Evolutionary conservation across 306 rosid species (phyloP).

Genomic region (Casuarina glauca): DNA sequence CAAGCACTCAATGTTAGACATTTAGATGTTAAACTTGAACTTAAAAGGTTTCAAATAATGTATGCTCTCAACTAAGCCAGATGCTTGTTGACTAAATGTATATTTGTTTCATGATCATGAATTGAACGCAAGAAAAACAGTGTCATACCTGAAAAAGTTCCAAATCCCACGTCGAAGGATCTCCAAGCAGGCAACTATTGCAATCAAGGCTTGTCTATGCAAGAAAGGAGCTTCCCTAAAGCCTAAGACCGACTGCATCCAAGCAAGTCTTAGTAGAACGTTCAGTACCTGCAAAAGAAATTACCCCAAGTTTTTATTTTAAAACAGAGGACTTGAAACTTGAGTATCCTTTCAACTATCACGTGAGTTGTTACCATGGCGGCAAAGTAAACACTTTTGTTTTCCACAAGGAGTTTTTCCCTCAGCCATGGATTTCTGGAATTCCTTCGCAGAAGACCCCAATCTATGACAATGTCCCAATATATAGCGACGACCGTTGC

Average conservation of each 20-base stretch:
- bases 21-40: too few species aligned
- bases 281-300: conserved; percentile 56
- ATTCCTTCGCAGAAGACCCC: conserved; percentile 52
- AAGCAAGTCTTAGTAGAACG: conserved; percentile 63
- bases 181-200: conserved; percentile 69
- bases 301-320: not conserved
- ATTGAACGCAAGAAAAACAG: not conserved
- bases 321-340: not conserved
- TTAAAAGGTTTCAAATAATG: too few species aligned
- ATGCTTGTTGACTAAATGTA: too few species aligned
- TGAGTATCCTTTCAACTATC: not conserved
- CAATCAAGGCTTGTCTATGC: conserved; percentile 57
- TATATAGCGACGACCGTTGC: conserved; percentile 48
- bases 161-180: conserved; percentile 85
- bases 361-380: conserved; percentile 46
- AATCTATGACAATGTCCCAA: conserved; percentile 61
- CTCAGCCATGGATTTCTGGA: conserved; percentile 72
- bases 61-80: too few species aligned
- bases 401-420: conserved; percentile 59
- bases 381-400: conserved; percentile 55
- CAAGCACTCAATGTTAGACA: too few species aligned
- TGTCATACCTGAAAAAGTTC: conserved; percentile 75
- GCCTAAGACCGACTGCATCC: conserved; percentile 78
- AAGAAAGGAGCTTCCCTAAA: conserved; percentile 51
- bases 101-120: too few species aligned